These are phyloP conservation scores for Arabis hirsuta DNA, from an alignment of 345 rosid genomes.

Conservation along the genomic window DNA sequence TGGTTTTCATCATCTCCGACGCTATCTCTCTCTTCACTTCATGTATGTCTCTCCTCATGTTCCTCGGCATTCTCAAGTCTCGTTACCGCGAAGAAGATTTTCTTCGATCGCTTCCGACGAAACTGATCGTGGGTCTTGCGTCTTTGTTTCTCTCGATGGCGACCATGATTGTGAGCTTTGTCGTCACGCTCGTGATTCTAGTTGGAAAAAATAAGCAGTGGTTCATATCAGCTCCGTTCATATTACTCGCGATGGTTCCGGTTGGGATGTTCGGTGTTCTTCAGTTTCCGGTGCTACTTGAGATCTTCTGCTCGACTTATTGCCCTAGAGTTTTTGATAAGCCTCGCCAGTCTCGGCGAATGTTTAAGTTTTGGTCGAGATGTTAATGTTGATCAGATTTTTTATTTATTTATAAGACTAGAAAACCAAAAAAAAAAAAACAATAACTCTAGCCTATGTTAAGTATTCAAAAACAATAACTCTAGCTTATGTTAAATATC, in stretches of 20 bases:
- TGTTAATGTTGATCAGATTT: no score
- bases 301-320: slow-evolving; percentile 65
- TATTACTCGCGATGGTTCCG: slow-evolving; percentile 59
- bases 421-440: no score
- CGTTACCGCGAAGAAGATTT: slow-evolving; percentile 61
- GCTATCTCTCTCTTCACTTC: slow-evolving; percentile 58
- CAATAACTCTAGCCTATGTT: no score
- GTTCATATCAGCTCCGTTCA: slow-evolving; percentile 53
- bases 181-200: slow-evolving; percentile 44
- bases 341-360: slow-evolving; percentile 37
- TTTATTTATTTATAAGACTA: no score
- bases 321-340: slow-evolving; percentile 66
- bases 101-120: slow-evolving; percentile 51
- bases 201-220: slow-evolving; percentile 30
- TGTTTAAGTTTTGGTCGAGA: slow-evolving; percentile 7
- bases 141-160: slow-evolving; percentile 69
- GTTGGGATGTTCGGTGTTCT: slow-evolving; percentile 62
- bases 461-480: no score
- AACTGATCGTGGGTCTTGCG: slow-evolving; percentile 64
- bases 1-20: slow-evolving; percentile 53
- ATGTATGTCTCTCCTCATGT: slow-evolving; percentile 54
- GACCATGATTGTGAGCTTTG: slow-evolving; percentile 66
- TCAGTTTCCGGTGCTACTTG: slow-evolving; percentile 71
- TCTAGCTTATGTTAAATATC: no score
- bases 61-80: slow-evolving; percentile 62